Percentiles rank a stretch among this genome's conserved stretches.
Conservation (phyloP, 75 land plant genomes). For the Sequoiadendron giganteum region DNA sequence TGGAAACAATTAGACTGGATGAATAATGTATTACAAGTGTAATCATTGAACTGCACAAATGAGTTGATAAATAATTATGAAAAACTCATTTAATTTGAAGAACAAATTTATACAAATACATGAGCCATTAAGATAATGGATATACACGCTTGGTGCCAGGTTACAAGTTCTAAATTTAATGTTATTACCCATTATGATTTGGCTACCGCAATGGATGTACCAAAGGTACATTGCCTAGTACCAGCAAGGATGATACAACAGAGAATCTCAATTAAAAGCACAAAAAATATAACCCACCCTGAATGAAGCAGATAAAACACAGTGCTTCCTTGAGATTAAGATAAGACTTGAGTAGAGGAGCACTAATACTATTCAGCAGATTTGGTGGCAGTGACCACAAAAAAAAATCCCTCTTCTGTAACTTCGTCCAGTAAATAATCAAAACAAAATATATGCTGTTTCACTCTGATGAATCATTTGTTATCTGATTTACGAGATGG, state of each 20-base stretch:
- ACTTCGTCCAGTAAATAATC: neutral
- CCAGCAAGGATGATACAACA: neutral
- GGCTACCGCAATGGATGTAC: neutral
- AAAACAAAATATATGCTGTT: neutral
- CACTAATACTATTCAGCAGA: neutral
- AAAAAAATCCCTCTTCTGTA: neutral
- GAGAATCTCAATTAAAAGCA: neutral
- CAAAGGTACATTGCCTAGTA: neutral
- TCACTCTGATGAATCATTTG: neutral
- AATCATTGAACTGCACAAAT: neutral
- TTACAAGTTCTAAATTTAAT: neutral
- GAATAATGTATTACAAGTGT: neutral
- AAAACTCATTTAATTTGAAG: neutral
- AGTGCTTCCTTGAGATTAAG: conserved; percentile 2
- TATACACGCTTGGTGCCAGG: neutral
- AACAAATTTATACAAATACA: neutral
- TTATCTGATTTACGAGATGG: neutral
- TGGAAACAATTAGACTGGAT: neutral
- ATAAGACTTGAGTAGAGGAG: neutral
- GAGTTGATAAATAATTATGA: neutral
- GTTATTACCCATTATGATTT: neutral
- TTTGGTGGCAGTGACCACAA: neutral
- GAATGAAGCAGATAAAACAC: neutral
- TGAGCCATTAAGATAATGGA: neutral
- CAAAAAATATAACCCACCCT: neutral